A percentile compares a stretch with the other conserved stretches of the same genome.
Evolutionary conservation across 352 stramenopile genomes (phyloP).

Genomic region (Phytophthora melonis): DNA sequence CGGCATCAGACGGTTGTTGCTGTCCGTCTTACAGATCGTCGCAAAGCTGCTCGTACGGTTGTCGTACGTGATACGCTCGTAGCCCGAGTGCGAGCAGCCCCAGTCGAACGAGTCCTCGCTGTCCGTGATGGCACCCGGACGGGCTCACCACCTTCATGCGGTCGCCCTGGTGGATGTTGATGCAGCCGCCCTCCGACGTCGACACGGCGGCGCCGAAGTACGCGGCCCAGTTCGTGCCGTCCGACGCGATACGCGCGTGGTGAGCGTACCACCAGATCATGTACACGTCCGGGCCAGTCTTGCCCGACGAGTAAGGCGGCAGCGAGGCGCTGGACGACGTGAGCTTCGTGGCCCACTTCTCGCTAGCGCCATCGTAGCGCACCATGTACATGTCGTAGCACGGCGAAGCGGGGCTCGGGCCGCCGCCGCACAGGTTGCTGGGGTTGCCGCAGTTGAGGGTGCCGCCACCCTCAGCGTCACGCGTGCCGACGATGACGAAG

Average conservation of each 20-base stretch:
- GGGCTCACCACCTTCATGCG: constrained; percentile 62
- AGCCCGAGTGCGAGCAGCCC: constrained; percentile 63
- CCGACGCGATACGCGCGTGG: constrained; percentile 58
- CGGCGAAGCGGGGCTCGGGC: constrained; percentile 34
- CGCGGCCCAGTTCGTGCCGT: constrained; percentile 61
- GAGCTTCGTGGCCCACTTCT: constrained; percentile 63
- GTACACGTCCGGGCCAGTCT: constrained; percentile 48
- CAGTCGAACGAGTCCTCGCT: constrained; percentile 50
- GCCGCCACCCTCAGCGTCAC: constrained; percentile 53
- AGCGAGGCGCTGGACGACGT: constrained; percentile 56
- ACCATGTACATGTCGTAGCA: constrained; percentile 72
- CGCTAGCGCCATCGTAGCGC: constrained; percentile 52
- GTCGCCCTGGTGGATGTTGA: constrained; percentile 72
- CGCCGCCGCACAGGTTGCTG: constrained; percentile 53
- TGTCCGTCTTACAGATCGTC: constrained; percentile 66
- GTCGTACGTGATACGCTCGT: constrained; percentile 63
- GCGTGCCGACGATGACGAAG: constrained; percentile 56
- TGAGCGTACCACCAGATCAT: constrained; percentile 74
- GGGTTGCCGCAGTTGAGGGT: constrained; percentile 65
- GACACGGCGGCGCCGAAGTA: constrained; percentile 62
- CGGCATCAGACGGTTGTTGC: constrained; percentile 72
- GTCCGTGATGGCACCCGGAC: constrained; percentile 36
- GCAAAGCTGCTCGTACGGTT: constrained; percentile 47
- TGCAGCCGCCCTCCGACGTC: constrained; percentile 53
- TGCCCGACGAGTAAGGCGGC: constrained; percentile 53